Evolutionary conservation across 257 asterid species (phyloP), one percentile per base, ranked within the genome.

Genomic region (Salvia miltiorrhiza): DNA sequence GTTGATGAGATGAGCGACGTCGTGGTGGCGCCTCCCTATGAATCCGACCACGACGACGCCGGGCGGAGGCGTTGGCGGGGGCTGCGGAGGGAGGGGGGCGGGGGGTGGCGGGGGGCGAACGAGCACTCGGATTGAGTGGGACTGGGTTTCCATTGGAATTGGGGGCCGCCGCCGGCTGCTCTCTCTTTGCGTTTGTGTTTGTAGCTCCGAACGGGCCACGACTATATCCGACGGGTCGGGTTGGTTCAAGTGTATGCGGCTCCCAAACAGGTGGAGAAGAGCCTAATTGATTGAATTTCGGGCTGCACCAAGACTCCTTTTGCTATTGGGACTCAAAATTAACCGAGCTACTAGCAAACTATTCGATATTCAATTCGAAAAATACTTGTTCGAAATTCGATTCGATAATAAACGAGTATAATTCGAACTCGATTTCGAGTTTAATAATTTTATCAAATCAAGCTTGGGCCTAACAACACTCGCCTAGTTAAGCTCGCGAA

Each of bases 31-130:
- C 74, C 63, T 83, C 24, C 99, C 97, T 20, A 91, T 77, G 71
- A 94, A 94, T 58, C 99, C 99, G 23, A 91, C 97, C 7, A 87
- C 95, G 10, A 85, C 88, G 80, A 87, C 84, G 72, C 97, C 96
- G 73, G 73, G 67, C 14, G 78, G 76, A 40, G 56, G 79, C 13
- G 69, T 62, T 23, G 65, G 77, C 20, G 79, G 77, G 30, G 80
- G 76, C 44, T 48, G 79, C 62, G 86, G 72, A 48, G 65, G 67
- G 63, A 77, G 35, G 43, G 88, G 72, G 1, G 81, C 73, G 17
- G 77, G 70, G 17, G 88, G 76, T 32, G 95, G 93, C 19, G 88
- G 82, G 26, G 95, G 95, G 19, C 93, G 96, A 74, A 82, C 85
- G 26, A 87, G 96, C 70, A 88, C 94, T 19, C 95, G 85, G 80